Evolutionary conservation across 495 filamentous ascomycete genomes (phyloP), one percentile per base, ranked within the genome.

Genomic region (Parathielavia appendiculata): DNA sequence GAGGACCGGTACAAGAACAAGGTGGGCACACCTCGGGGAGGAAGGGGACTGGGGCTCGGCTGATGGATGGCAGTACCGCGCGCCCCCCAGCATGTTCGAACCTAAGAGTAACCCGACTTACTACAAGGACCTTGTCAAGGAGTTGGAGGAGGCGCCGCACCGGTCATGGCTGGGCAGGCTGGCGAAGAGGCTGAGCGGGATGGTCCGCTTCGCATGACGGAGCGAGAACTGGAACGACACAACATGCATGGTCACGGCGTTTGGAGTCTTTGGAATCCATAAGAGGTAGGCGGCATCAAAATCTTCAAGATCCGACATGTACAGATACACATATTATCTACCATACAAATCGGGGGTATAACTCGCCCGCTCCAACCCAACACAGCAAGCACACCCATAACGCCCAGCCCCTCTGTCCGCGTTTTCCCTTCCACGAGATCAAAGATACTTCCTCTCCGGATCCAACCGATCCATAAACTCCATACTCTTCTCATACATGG

Each of bases 401-500:
- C 38, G 41, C 44, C 39, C 13, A n/a, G 19, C 4, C 20, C 9
- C 23, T 30, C 45, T 23, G 22, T 32, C n/a, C 26, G 23, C 11
- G 5, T 16, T 17, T 19, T 16, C 13, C n/a, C 34, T 44, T 26
- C 36, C 13, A 14, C 19, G 6, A 30, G 6, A 30, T 54, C 12
- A 92, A 57, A 97, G 83, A 69, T 96, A 97, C 69, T 81, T 85
- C 61, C 85, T 81, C 64, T 95, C 81, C 13, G 93, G 95, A 70
- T 98, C 93, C 22, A 91, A 38, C 58, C 71, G 75, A 68, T 93
- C 87, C 72, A 98, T 80, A 48, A 86, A 64, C 56, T 97, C 95
- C 75, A 98, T 97, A 41, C 87, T 87, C 79, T 97, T 97, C 76
- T 98, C 93, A 70, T 98, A 97, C 92, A 97, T 96, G 5, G 95